These are phyloP conservation scores for Theileria annulata DNA, from an alignment of 169 alveolate species.

Conservation along the genomic window DNA sequence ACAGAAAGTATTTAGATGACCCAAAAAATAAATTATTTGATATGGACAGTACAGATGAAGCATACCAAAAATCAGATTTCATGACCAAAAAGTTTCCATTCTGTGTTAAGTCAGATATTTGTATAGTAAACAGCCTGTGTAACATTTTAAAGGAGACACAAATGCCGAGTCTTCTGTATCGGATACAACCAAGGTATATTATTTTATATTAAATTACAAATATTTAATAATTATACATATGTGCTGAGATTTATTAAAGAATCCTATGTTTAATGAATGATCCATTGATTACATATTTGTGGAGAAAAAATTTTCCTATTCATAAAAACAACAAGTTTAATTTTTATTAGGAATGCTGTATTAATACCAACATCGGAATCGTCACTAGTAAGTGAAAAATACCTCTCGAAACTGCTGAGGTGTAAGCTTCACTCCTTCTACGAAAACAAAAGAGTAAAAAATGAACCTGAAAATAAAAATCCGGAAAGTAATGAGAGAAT, in stretches of 20 bases:
- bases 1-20: constrained; percentile 35
- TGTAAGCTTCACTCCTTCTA: constrained; percentile 12
- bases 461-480: background rate
- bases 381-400: background rate
- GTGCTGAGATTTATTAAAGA: background rate
- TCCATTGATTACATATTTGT: background rate
- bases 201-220: too few relatives aligned
- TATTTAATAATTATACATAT: background rate
- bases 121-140: constrained; percentile 23
- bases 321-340: too few relatives aligned
- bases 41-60: background rate
- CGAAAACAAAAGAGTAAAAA: background rate
- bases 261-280: background rate
- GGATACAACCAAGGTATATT: constrained; percentile 28
- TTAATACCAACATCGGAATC: background rate
- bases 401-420: background rate
- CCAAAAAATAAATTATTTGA: constrained; percentile 18
- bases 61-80: background rate
- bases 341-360: background rate
- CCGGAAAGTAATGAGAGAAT: background rate
- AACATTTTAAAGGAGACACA: constrained; percentile 15
- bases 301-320: background rate
- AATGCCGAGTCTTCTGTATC: constrained; percentile 27
- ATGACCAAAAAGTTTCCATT: constrained; percentile 32
- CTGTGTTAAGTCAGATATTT: constrained; percentile 22